Conservation (phyloP, 2,329 filamentous ascomycete species). For the Pseudogymnoascus sp. region DNA sequence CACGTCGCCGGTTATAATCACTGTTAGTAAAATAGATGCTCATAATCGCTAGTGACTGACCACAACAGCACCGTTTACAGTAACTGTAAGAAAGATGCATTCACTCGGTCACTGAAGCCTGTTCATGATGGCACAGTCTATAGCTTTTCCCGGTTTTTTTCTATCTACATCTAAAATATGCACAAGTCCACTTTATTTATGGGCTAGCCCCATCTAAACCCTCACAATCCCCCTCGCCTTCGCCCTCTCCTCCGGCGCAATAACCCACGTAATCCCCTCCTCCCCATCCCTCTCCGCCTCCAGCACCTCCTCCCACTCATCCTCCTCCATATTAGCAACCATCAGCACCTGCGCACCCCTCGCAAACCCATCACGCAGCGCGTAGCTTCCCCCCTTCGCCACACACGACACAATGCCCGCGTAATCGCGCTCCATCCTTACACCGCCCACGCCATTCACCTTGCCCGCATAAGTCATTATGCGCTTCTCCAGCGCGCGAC, state of each 20-base stretch:
- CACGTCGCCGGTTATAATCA: neutral
- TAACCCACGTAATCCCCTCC: conserved; percentile 63
- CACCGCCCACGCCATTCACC: conserved; percentile 73
- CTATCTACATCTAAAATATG: neutral
- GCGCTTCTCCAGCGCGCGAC: conserved; percentile 77
- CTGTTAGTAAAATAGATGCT: neutral
- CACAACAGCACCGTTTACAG: neutral
- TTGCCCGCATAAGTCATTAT: conserved; percentile 72
- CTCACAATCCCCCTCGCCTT: conserved; percentile 64
- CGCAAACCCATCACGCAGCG: conserved; percentile 68
- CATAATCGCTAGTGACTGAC: neutral
- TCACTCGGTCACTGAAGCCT: neutral
- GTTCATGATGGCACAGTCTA: neutral
- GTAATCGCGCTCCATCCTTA: conserved; percentile 78
- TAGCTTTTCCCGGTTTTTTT: neutral
- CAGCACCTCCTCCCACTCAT: conserved; percentile 80
- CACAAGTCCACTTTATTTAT: neutral
- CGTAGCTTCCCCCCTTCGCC: conserved; percentile 64
- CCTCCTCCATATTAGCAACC: conserved; percentile 90
- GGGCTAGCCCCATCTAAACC: neutral
- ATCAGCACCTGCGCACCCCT: conserved; percentile 74
- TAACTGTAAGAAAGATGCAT: neutral
- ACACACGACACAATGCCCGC: conserved; percentile 65
- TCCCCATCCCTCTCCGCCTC: conserved; percentile 44
- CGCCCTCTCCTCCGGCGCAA: conserved; percentile 67